Evolutionary conservation across 2,329 filamentous ascomycete species (phyloP), one percentile per base, ranked within the genome.

Genomic region (Cladosporium sp.): DNA sequence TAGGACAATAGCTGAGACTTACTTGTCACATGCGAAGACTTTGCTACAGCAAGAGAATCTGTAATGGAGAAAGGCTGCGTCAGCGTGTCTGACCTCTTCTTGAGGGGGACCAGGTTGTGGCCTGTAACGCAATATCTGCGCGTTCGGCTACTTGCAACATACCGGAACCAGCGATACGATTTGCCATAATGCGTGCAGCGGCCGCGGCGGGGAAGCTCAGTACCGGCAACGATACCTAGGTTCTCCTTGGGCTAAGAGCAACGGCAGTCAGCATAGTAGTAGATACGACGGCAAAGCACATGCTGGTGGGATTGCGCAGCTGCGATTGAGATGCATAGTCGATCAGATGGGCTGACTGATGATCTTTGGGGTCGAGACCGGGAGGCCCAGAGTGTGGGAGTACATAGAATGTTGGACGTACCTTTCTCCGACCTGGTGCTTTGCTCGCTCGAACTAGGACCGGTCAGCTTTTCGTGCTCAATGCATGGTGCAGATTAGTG

Each of bases 21-120:
- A 84, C 82, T 79, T 83, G 70, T 87, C 85, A 71, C 85, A 87
- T 1, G 85, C 79, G 69, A 83, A 86, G 12, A 87, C 85, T 70
- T 84, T 85, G 34, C 78, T 76, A 73, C 85, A 87, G 74, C 85
- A 87, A 51, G 82, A 82, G 75, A 86, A 86, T 74, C 84, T 83
- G 67, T 14, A 64, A 59, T 32, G 32, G 36, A 47, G 52, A n/a
- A 51, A 64, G 21, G 18, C 7, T 26, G 26, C 34, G 51, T 64
- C 61, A 64, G 61, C 61, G 21, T 26, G 26, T 30, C 49, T 54
- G 51, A 24, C 38, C 24, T 2, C 28, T 32, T 7, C 15, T 12
- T 21, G 14, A 26, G 24, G 36, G 15, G 8, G 36, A 34, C 61
- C 26, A 28, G 51, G 61, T 26, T 57, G 51, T 32, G 38, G 61